Base-by-base conservation (phyloP, 306 rosid genomes). In the Glycine tomentella region DNA sequence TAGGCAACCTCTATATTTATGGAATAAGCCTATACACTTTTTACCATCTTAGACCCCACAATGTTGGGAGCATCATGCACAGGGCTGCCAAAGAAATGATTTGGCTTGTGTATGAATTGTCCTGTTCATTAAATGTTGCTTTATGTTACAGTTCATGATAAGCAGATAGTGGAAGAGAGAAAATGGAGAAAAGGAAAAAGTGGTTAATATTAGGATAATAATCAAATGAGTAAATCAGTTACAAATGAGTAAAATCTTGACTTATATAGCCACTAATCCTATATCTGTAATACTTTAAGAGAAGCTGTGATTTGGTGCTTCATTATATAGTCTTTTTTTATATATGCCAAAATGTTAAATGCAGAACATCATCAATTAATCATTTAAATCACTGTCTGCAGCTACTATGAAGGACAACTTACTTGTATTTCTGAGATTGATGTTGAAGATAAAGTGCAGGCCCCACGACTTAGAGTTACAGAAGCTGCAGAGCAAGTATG, bases 391-490 rank as follows among this genome's bases (percentile, higher is more conserved):
- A 65, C 80, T 79, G 36, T 42, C 59, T 78, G 73, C 93, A 95
- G 99, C 87, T 95, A 95, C 89, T 95, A 84, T 75, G 98, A 90
- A 90, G 99, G 99, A 69, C 94, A 90, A 75, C 89, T 95, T 58
- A 86, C 94, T 52, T 82, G 96, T 66, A 89, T 95, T 57, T 90
- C 98, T 76, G 98, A 95, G 83, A 82, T 68, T 71, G 96, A 91
- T 72, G 82, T 84, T 49, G 90, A 88, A 75, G 85, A 86, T 78
- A 85, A 52, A 56, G 88, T 67, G 70, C 87, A 89, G 55, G 57
- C 81, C 48, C 85, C 86, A 48, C 90, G 8, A 65, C 77, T 84
- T 84, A 89, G 86, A 55, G 90, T 95, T 69, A 86, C 87, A 33
- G 99, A 95, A 87, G 98, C 97, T 80, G 99, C 99, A 4, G 89